phyloP scores from a whole-genome alignment of 768 basidiomycete genomes.

The Suillus clintonianus region DNA sequence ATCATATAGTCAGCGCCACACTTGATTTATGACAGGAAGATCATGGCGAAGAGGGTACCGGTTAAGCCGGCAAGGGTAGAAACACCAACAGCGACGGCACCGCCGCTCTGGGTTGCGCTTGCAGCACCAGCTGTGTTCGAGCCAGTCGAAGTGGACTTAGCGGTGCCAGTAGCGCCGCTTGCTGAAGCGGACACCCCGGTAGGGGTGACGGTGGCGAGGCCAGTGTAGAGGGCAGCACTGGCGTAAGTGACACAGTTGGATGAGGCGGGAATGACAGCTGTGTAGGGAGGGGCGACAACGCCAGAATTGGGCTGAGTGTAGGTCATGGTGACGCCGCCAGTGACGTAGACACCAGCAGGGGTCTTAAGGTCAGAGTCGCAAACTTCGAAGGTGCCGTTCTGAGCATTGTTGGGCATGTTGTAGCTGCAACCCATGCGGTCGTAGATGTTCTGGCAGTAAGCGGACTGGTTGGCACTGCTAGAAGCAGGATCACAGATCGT shows the following conservation, averaged over 20 bases:
- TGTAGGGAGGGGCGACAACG: constrained; percentile 40
- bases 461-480: constrained; percentile 38
- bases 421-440: constrained; percentile 73
- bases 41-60: constrained; percentile 37
- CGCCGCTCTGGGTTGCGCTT: constrained; percentile 14
- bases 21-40: constrained; percentile 37
- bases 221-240: constrained; percentile 38
- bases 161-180: not conserved
- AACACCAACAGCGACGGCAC: constrained; percentile 27
- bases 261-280: constrained; percentile 39
- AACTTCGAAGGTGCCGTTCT: constrained; percentile 59
- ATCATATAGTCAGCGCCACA: not conserved
- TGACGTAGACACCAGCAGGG: constrained; percentile 54
- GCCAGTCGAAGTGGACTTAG: constrained; percentile 9
- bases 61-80: constrained; percentile 35
- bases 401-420: constrained; percentile 69
- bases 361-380: constrained; percentile 69
- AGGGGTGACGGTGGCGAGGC: constrained; percentile 15
- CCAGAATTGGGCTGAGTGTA: constrained; percentile 43
- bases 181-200: not conserved
- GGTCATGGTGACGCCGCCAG: constrained; percentile 42
- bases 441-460: constrained; percentile 69
- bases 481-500: constrained; percentile 67
- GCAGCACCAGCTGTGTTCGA: constrained; percentile 17
- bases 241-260: constrained; percentile 45